Evolutionary conservation across 2,329 filamentous ascomycete species (phyloP).

Genomic region (Blumeria hordei): DNA sequence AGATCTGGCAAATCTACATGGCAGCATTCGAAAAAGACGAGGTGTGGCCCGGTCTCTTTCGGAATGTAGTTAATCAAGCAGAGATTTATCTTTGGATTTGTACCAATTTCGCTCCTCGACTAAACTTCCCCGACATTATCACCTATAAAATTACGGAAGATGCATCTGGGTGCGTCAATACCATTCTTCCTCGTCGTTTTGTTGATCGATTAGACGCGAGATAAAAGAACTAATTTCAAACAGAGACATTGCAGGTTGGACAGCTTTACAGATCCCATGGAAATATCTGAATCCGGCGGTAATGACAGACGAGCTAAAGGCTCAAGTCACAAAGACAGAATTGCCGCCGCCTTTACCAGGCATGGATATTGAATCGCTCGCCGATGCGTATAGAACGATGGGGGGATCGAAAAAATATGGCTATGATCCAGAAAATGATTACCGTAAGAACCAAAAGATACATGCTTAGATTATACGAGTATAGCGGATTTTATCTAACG

Average conservation of each 20-base stretch:
- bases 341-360: conserved; percentile 5
- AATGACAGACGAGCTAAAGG: conserved; percentile 6
- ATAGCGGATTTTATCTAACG: neutral
- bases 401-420: conserved; percentile 2
- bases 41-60: conserved; percentile 4
- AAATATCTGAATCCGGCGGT: conserved; percentile 1
- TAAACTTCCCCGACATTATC: conserved; percentile 7
- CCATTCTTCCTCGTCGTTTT: neutral
- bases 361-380: conserved; percentile 4
- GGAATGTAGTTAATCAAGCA: conserved; percentile 3
- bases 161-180: conserved; percentile 4
- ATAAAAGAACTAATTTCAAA: neutral
- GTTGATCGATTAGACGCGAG: neutral
- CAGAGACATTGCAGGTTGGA: conserved; percentile 9
- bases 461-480: neutral
- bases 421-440: conserved; percentile 9
- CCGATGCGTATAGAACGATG: conserved; percentile 3
- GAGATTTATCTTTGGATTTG: conserved; percentile 7
- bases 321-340: conserved; percentile 1
- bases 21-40: conserved; percentile 6
- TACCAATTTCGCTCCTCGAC: conserved; percentile 4
- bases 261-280: conserved; percentile 8
- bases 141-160: conserved; percentile 7
- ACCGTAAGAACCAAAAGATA: conserved; percentile 4
- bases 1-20: conserved; percentile 5